Base-by-base conservation (phyloP, 495 filamentous ascomycete species). In the Pseudomonodictys pantanalensis region DNA sequence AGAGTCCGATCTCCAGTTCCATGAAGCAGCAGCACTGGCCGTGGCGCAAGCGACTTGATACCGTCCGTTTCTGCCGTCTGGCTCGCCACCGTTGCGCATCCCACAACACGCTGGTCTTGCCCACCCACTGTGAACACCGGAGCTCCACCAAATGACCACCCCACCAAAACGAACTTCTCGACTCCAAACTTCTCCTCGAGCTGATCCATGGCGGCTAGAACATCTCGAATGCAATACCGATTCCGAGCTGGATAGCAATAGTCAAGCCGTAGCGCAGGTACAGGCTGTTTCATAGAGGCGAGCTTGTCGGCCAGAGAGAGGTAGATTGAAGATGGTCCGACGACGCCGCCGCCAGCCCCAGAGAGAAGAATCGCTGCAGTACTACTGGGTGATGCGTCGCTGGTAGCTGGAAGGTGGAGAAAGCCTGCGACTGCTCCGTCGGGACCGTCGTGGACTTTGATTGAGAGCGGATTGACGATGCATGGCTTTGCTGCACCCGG, bases 121-220 rank as follows among this genome's bases (percentile, higher is more conserved):
- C 61, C 73, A 9, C 68, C 74, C 9, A 72, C 69, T 1, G 70
- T 69, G 44, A 75, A 76, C 20, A 72, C 75, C 0, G 72, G 71
- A 33, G 73, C 72, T 26, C 75, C 69, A 20, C 77, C 75, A 44
- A 78, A 79, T 10, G 71, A 76, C 76, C 77, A 79, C 18, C 77
- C 76, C 0, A 77, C 68, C 2, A 79, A 45, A 23, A 77, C 71
- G 60, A 76, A 78, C 25, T 66, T 64, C n/a, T 51, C 58, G 0
- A 73, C 56, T 6, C 51, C 56, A 55, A 73, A 75, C n/a, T 62
- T 18, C 15, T 68, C 64, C 22, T 68, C 47, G 10, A 79, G 68
- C 45, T 73, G 73, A 25, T 71, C 58, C 71, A 78, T 72, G n/a
- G 64, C 60, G 1, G 76, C 72, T 23, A 52, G 28, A 0, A 75